These are phyloP conservation scores for Penicillium sp. DNA, from an alignment of 2,329 filamentous ascomycete species.

Conservation along the genomic window DNA sequence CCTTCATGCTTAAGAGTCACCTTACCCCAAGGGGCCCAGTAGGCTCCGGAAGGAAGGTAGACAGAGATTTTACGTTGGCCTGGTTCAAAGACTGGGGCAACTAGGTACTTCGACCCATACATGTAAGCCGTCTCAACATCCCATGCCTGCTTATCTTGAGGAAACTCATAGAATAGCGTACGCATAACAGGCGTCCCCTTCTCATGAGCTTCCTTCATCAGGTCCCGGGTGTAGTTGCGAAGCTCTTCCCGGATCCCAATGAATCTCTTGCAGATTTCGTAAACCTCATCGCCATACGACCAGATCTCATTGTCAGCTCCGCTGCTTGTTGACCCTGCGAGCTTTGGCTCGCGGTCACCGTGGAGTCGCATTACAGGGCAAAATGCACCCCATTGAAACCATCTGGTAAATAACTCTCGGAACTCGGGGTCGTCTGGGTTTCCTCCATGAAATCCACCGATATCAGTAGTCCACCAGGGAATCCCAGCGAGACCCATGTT, in stretches of 20 bases:
- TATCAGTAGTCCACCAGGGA: slow-evolving; percentile 70
- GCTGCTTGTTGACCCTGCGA: slow-evolving; percentile 27
- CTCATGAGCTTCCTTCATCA: slow-evolving; percentile 63
- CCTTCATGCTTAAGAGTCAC: slow-evolving; percentile 16
- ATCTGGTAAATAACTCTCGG: slow-evolving; percentile 64
- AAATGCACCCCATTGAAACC: slow-evolving; percentile 70
- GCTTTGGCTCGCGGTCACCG: slow-evolving; percentile 63
- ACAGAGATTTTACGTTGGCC: slow-evolving; percentile 47
- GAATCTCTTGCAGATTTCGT: slow-evolving; percentile 61
- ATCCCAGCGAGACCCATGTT: slow-evolving; percentile 66
- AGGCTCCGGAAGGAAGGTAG: slow-evolving; percentile 54
- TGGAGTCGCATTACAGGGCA: slow-evolving; percentile 69
- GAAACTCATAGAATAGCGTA: slow-evolving; percentile 65
- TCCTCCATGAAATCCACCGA: slow-evolving; percentile 69
- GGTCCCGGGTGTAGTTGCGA: slow-evolving; percentile 56
- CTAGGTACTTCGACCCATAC: slow-evolving; percentile 61
- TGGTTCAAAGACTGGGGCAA: slow-evolving; percentile 56
- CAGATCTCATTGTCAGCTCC: slow-evolving; percentile 56
- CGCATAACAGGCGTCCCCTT: slow-evolving; percentile 63
- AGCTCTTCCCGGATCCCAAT: slow-evolving; percentile 59
- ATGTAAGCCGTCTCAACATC: slow-evolving; percentile 63
- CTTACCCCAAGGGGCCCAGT: slow-evolving; percentile 47
- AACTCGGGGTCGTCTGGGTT: slow-evolving; percentile 57
- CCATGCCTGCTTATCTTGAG: slow-evolving; percentile 56
- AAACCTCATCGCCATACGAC: slow-evolving; percentile 63